A percentile compares a stretch with the other conserved stretches of the same genome.
Evolutionary conservation across 73 alveolate species (phyloP).

Genomic region (Paramecium caudatum): DNA sequence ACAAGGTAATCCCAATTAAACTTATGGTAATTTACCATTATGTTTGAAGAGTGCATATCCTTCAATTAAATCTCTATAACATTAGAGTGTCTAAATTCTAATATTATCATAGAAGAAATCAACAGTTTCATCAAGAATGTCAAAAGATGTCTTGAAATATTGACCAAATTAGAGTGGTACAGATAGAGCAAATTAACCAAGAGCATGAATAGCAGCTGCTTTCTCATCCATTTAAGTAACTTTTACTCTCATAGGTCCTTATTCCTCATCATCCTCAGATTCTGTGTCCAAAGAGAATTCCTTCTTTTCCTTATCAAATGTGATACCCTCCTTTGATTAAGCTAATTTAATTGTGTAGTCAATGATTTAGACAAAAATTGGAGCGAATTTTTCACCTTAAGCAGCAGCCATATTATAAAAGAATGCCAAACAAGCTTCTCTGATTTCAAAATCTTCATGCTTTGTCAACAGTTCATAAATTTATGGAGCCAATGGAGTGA

Average conservation of each 20-base stretch:
- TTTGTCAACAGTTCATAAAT: constrained; percentile 60
- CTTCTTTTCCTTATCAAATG: constrained; percentile 56
- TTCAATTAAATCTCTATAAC: constrained; percentile 72
- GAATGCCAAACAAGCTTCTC: constrained; percentile 75
- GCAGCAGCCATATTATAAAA: constrained; percentile 76
- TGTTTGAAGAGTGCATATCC: constrained; percentile 61
- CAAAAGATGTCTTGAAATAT: constrained; percentile 56
- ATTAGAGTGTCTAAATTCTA: constrained; percentile 55
- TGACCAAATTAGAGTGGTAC: constrained; percentile 59
- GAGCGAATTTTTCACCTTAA: constrained; percentile 70
- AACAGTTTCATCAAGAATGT: constrained; percentile 52
- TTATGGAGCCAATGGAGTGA: constrained; percentile 67
- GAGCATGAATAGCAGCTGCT: constrained; percentile 77
- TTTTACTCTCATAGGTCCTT: constrained; percentile 68
- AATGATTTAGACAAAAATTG: constrained; percentile 66
- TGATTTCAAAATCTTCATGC: constrained; percentile 71
- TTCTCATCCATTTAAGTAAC: constrained; percentile 68
- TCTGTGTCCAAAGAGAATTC: constrained; percentile 75
- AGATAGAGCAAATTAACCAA: constrained; percentile 73
- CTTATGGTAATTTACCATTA: constrained; percentile 56
- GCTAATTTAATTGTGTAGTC: constrained; percentile 71
- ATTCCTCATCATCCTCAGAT: constrained; percentile 67
- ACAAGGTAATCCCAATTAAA: constrained; percentile 65
- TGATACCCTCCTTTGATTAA: constrained; percentile 68
- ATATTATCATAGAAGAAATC: constrained; percentile 70